Evolutionary conservation across 2,329 filamentous ascomycete genomes (phyloP).

Genomic region (Colletotrichum sp.): DNA sequence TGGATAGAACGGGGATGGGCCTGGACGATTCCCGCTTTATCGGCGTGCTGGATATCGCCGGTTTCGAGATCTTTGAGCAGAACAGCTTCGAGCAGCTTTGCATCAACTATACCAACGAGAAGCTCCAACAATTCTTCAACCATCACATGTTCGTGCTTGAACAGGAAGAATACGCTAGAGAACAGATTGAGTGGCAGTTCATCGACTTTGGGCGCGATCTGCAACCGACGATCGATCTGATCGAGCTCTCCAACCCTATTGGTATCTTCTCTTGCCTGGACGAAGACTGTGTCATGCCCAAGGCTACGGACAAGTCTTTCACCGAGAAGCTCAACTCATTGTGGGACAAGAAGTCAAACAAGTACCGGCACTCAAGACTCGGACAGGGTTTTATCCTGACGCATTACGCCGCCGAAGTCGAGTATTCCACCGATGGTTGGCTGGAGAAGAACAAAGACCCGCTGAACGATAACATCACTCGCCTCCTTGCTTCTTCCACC

Average conservation of each 20-base stretch:
- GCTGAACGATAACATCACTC: conserved; percentile 94
- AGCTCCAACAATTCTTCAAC: conserved; percentile 99
- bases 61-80: conserved; percentile 97
- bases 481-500: conserved; percentile 80
- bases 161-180: conserved; percentile 95
- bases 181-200: conserved; percentile 99
- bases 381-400: conserved; percentile 94
- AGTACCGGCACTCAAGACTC: conserved; percentile 88
- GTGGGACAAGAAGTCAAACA: conserved; percentile 95
- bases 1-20: conserved; percentile 81
- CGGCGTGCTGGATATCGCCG: conserved; percentile 96
- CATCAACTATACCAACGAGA: conserved; percentile 99
- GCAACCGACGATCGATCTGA: conserved; percentile 96
- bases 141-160: conserved; percentile 99
- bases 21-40: conserved; percentile 94
- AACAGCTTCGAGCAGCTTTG: conserved; percentile 99
- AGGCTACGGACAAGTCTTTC: conserved; percentile 95
- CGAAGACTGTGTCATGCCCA: conserved; percentile 98
- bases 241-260: conserved; percentile 94
- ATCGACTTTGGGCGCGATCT: conserved; percentile 98
- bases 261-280: conserved; percentile 98
- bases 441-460: conserved; percentile 99
- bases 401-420: conserved; percentile 96
- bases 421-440: conserved; percentile 95
- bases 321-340: conserved; percentile 96